Conservation (phyloP, 768 basidiomycete genomes). For the Lentinula boryana region DNA sequence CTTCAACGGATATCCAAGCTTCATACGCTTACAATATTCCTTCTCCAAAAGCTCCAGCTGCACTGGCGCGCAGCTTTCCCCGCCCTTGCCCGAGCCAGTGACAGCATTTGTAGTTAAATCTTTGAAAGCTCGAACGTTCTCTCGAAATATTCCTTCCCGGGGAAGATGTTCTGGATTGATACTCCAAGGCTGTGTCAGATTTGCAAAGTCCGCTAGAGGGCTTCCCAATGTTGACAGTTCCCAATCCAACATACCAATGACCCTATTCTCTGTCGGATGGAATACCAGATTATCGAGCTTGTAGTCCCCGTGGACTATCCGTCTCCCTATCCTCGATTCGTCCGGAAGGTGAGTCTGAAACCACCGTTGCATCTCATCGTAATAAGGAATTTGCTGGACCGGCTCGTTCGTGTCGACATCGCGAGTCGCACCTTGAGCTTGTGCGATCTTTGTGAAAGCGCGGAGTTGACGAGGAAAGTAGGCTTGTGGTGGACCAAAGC, state of each 20-base stretch:
- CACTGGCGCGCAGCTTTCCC: conserved; percentile 45
- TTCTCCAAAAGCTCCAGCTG: conserved; percentile 68
- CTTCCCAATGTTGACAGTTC: conserved; percentile 94
- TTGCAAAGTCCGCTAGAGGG: conserved; percentile 88
- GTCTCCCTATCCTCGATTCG: conserved; percentile 60
- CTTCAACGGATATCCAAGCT: conserved; percentile 65
- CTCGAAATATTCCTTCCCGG: conserved; percentile 8
- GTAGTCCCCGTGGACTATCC: conserved; percentile 97
- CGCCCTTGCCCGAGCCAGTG: not conserved
- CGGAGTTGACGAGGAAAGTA: conserved; percentile 96
- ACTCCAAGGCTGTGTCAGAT: conserved; percentile 83
- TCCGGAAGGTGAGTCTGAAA: conserved; percentile 71
- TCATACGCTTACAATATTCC: conserved; percentile 68
- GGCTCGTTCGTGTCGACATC: conserved; percentile 58
- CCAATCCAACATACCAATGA: conserved; percentile 97
- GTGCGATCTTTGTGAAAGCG: conserved; percentile 76
- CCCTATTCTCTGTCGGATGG: conserved; percentile 84
- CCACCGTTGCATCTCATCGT: conserved; percentile 70
- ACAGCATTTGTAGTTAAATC: conserved; percentile 28
- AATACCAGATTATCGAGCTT: conserved; percentile 98
- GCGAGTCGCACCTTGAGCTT: conserved; percentile 63
- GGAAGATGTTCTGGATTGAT: conserved; percentile 40
- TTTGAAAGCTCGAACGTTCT: conserved; percentile 49
- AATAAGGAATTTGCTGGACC: conserved; percentile 70
- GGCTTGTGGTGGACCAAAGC: conserved; percentile 66